phyloP scores from a whole-genome alignment of 345 rosid species.

The Ricinus communis region DNA sequence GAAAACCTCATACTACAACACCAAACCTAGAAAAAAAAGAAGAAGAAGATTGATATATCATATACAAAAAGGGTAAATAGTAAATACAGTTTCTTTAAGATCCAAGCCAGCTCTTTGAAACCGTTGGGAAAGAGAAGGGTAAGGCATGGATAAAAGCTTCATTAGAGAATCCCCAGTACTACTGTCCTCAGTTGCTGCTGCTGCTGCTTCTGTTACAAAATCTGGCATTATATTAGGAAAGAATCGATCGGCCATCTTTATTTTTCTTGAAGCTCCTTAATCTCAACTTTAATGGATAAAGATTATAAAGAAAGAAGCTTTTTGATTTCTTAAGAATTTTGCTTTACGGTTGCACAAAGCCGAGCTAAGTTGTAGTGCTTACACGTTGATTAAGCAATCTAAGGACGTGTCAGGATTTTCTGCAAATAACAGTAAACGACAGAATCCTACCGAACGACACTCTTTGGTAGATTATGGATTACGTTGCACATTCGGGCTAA shows the following conservation, averaged over 20 bases:
- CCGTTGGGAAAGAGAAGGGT: slow-evolving; percentile 50
- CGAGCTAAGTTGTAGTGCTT: too few relatives aligned
- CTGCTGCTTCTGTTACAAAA: slow-evolving; percentile 38
- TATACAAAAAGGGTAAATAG: slow-evolving; percentile 1
- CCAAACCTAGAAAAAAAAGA: background rate
- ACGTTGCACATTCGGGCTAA: background rate
- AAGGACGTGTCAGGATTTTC: slow-evolving; percentile 1
- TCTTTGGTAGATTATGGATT: background rate
- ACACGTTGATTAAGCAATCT: background rate
- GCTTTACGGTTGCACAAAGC: too few relatives aligned
- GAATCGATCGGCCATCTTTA: slow-evolving; percentile 62
- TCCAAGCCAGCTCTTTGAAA: slow-evolving; percentile 63
- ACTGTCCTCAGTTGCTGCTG: background rate
- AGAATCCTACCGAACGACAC: background rate
- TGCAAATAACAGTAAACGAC: background rate
- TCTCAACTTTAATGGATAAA: background rate
- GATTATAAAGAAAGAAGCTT: background rate
- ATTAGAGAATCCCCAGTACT: slow-evolving; percentile 43
- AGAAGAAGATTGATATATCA: background rate
- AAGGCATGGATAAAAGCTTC: slow-evolving; percentile 66
- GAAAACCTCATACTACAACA: background rate
- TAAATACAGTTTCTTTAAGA: slow-evolving; percentile 70
- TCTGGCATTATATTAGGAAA: slow-evolving; percentile 61
- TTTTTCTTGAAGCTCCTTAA: background rate
- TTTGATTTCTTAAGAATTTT: background rate